Conservation (phyloP, 2,329 filamentous ascomycete genomes). For the Colletotrichum shisoi region DNA sequence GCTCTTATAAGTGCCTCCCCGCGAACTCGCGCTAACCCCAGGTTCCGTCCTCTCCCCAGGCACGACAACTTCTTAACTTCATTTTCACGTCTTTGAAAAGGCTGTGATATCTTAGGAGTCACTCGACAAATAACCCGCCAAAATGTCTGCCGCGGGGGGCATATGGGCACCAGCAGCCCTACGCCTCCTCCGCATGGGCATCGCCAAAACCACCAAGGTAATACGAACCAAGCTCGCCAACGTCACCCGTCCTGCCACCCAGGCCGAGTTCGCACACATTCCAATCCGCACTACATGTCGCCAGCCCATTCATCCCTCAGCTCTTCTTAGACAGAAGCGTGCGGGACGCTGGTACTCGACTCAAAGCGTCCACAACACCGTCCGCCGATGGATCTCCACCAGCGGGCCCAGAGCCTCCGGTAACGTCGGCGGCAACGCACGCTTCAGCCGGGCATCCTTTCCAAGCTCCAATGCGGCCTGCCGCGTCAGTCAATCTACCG, state of each 20-base stretch:
- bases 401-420: slow-evolving; percentile 40
- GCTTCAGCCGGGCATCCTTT: slow-evolving; percentile 59
- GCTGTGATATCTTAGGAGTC: slow-evolving; percentile 30
- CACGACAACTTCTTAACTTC: slow-evolving; percentile 1
- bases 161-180: slow-evolving; percentile 65
- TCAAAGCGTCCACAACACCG: slow-evolving; percentile 54
- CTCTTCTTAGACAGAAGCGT: slow-evolving; percentile 60
- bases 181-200: slow-evolving; percentile 62
- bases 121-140: slow-evolving; percentile 44
- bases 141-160: slow-evolving; percentile 65
- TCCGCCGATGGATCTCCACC: slow-evolving; percentile 61
- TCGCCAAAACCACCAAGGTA: slow-evolving; percentile 60
- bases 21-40: slow-evolving; percentile 35
- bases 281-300: slow-evolving; percentile 54
- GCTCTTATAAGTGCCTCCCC: slow-evolving; percentile 41
- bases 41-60: not conserved
- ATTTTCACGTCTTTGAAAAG: slow-evolving; percentile 15
- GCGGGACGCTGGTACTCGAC: slow-evolving; percentile 60
- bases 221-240: slow-evolving; percentile 60
- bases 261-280: slow-evolving; percentile 57
- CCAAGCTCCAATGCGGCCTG: slow-evolving; percentile 59
- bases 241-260: slow-evolving; percentile 53
- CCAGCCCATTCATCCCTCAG: slow-evolving; percentile 62
- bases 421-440: slow-evolving; percentile 45
- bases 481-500: slow-evolving; percentile 68